A percentile compares a stretch with the other conserved stretches of the same genome.
Evolutionary conservation across 129 eudicot genomes (phyloP).

Genomic region (Tagetes patula): DNA sequence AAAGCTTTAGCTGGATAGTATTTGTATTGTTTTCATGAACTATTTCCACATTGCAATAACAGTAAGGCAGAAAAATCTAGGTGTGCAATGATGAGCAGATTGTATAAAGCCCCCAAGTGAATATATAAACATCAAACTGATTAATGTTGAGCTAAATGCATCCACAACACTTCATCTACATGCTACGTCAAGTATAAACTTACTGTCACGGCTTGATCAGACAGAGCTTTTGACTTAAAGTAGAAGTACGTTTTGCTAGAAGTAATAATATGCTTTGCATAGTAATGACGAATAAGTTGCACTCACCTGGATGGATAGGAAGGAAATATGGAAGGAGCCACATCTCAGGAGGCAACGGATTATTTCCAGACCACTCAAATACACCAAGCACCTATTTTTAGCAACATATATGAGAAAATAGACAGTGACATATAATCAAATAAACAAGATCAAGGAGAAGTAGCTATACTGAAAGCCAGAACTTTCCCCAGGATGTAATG

Average conservation of each 20-base stretch:
- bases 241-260: background rate
- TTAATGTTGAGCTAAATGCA: background rate
- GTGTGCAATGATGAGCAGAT: background rate
- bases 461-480: slow-evolving; percentile 85
- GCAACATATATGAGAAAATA: slow-evolving; percentile 16
- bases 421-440: background rate
- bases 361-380: slow-evolving; percentile 92
- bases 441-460: slow-evolving; percentile 29
- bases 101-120: slow-evolving; percentile 4
- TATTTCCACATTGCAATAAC: background rate
- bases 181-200: slow-evolving; percentile 1
- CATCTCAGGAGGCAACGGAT: slow-evolving; percentile 92
- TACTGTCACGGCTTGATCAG: background rate
- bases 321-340: slow-evolving; percentile 79
- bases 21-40: background rate
- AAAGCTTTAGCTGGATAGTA: slow-evolving; percentile 21
- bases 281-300: background rate
- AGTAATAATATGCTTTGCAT: background rate
- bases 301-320: slow-evolving; percentile 88
- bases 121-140: background rate
- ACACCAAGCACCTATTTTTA: slow-evolving; percentile 77
- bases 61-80: background rate
- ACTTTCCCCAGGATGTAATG: slow-evolving; percentile 94
- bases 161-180: background rate
- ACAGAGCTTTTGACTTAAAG: slow-evolving; percentile 5